phyloP scores from a whole-genome alignment of 495 filamentous ascomycete genomes.

The Penicillium canariense region DNA sequence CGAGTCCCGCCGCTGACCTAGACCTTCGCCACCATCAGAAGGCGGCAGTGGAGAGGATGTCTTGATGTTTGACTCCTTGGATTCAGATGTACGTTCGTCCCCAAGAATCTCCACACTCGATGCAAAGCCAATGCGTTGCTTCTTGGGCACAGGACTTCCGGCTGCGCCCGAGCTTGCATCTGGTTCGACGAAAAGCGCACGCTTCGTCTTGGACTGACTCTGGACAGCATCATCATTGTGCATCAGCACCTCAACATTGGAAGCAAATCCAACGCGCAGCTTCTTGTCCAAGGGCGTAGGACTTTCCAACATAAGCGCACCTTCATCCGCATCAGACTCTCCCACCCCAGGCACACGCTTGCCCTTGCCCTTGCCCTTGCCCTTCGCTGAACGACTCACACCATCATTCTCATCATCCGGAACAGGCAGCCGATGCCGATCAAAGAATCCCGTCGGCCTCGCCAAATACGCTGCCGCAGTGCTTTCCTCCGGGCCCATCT shows the following conservation, averaged over 20 bases:
- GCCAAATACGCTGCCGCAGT: slow-evolving; percentile 26
- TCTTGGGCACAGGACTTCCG: background rate
- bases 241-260: slow-evolving; percentile 4
- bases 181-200: background rate
- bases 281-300: slow-evolving; percentile 3
- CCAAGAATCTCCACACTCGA: background rate
- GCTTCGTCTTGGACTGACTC: background rate
- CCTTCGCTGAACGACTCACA: background rate
- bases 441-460: slow-evolving; percentile 36
- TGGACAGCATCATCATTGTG: slow-evolving; percentile 19
- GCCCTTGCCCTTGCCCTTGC: background rate
- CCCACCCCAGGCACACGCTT: background rate
- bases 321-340: slow-evolving; percentile 16
- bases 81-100: background rate
- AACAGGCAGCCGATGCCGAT: slow-evolving; percentile 39
- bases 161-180: background rate
- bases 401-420: slow-evolving; percentile 27
- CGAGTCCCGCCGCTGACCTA: background rate
- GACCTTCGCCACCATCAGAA: background rate
- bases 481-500: slow-evolving; percentile 45
- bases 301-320: background rate
- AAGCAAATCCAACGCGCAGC: slow-evolving; percentile 19
- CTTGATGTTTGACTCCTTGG: background rate
- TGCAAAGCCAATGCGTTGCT: background rate
- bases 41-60: background rate